phyloP scores from a whole-genome alignment of 768 basidiomycete species.

The Rhizopogon roseolus region DNA sequence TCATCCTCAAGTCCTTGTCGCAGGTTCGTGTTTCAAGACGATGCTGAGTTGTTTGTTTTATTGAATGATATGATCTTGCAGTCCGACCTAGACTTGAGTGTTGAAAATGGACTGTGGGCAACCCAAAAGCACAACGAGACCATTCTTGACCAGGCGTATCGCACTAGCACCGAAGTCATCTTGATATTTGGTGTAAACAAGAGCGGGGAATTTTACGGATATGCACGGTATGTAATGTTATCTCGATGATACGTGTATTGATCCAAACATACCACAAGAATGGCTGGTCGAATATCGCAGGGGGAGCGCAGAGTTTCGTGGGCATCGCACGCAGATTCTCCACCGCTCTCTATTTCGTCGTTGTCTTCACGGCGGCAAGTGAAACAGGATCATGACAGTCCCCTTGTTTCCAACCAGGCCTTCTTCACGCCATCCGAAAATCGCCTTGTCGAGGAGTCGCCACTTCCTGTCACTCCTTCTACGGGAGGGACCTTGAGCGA shows the following conservation, averaged over 20 bases:
- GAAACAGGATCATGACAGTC: slow-evolving; percentile 5
- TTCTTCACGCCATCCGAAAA: slow-evolving; percentile 35
- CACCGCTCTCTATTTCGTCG: slow-evolving; percentile 26
- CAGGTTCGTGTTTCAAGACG: slow-evolving; percentile 42
- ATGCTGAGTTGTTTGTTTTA: background rate
- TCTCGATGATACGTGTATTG: slow-evolving; percentile 1
- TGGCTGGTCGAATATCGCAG: slow-evolving; percentile 60
- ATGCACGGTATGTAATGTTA: slow-evolving; percentile 56
- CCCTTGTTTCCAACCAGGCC: background rate
- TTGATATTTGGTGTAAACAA: slow-evolving; percentile 93
- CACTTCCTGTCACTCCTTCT: slow-evolving; percentile 23
- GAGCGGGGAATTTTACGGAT: slow-evolving; percentile 92
- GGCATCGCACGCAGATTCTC: slow-evolving; percentile 41
- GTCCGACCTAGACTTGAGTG: slow-evolving; percentile 78
- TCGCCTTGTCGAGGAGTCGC: slow-evolving; percentile 41
- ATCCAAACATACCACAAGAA: slow-evolving; percentile 36
- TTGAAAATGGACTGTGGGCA: slow-evolving; percentile 79
- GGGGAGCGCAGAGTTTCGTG: slow-evolving; percentile 51
- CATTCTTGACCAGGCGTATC: slow-evolving; percentile 86
- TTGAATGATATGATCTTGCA: slow-evolving; percentile 21
- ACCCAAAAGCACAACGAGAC: slow-evolving; percentile 92
- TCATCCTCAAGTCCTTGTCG: slow-evolving; percentile 86
- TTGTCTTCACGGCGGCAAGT: slow-evolving; percentile 12
- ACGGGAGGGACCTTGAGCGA: background rate
- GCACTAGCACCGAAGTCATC: slow-evolving; percentile 85